phyloP scores from a whole-genome alignment of 2,329 filamentous ascomycete species.

The Sporothrix pseudoabietina region DNA sequence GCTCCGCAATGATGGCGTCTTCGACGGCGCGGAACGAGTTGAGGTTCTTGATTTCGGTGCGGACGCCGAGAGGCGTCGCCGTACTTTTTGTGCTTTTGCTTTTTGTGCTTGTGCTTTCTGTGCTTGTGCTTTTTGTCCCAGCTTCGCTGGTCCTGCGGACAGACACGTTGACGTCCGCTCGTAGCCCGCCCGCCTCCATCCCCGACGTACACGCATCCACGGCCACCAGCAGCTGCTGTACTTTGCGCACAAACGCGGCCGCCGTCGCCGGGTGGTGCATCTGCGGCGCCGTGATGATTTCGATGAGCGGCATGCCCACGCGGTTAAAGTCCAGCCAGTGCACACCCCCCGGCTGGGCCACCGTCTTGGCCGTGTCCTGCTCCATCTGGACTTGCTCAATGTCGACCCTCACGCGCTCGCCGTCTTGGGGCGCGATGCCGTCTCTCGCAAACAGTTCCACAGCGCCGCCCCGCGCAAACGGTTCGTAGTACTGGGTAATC shows the following conservation, averaged over 20 bases:
- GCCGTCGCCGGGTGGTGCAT: slow-evolving; percentile 87
- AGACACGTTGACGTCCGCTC: slow-evolving; percentile 95
- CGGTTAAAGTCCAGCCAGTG: slow-evolving; percentile 93
- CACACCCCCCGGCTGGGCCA: slow-evolving; percentile 70
- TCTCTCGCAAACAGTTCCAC: slow-evolving; percentile 74
- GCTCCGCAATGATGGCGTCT: slow-evolving; percentile 88
- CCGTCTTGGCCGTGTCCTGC: slow-evolving; percentile 95
- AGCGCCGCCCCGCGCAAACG: slow-evolving; percentile 68
- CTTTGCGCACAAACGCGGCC: slow-evolving; percentile 83
- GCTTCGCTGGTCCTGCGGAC: slow-evolving; percentile 56
- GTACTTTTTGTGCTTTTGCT: not conserved
- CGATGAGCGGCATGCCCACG: slow-evolving; percentile 85
- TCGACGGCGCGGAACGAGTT: slow-evolving; percentile 94
- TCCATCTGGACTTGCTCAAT: slow-evolving; percentile 97
- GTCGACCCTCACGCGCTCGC: slow-evolving; percentile 68
- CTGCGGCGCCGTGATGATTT: slow-evolving; percentile 90
- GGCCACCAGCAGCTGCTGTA: slow-evolving; percentile 76
- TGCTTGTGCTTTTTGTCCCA: too few species aligned
- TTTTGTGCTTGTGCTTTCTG: too few species aligned
- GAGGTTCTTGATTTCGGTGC: slow-evolving; percentile 97
- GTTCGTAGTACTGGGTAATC: slow-evolving; percentile 92
- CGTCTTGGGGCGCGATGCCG: slow-evolving; percentile 75
- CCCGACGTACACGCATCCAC: slow-evolving; percentile 86
- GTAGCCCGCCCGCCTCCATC: slow-evolving; percentile 88
- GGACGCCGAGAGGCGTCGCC: slow-evolving; percentile 65